phyloP scores from a whole-genome alignment of 1,284 basidiomycete species.

The Microbotryomycetes sp. region DNA sequence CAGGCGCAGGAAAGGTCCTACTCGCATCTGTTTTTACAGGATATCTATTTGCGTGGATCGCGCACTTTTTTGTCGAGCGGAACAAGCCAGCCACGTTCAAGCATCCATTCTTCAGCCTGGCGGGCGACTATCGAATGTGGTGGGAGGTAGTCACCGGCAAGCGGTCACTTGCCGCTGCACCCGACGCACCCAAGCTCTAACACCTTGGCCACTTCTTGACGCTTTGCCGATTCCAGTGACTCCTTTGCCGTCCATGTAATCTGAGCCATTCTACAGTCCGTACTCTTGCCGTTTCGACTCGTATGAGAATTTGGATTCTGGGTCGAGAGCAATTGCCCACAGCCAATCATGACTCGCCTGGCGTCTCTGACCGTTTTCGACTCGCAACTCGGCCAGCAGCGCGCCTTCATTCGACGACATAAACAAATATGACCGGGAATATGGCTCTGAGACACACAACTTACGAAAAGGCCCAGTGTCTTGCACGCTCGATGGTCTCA shows the following conservation, averaged over 20 bases:
- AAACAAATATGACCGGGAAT: neutral
- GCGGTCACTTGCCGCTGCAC: neutral
- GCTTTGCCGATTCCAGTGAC: neutral
- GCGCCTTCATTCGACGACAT: neutral
- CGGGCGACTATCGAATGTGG: neutral
- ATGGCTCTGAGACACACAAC: slow-evolving; percentile 4
- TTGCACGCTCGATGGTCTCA: neutral
- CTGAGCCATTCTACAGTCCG: neutral
- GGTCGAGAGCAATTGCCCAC: neutral
- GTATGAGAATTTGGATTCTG: neutral
- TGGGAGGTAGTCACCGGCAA: neutral
- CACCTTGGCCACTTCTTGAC: neutral
- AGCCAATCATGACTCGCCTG: neutral
- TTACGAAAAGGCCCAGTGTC: slow-evolving; percentile 4
- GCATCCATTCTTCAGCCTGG: neutral
- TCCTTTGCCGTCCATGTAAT: neutral
- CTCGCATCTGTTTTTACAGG: neutral
- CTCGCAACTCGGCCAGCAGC: neutral
- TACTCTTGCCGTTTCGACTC: neutral
- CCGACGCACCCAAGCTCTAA: neutral
- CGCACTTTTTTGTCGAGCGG: neutral
- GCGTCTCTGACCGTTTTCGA: neutral
- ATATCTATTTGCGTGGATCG: neutral
- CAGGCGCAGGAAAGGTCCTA: neutral
- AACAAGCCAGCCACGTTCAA: neutral